These are phyloP conservation scores for Exophiala sp. DNA, from an alignment of 2,329 filamentous ascomycete species.

Conservation along the genomic window DNA sequence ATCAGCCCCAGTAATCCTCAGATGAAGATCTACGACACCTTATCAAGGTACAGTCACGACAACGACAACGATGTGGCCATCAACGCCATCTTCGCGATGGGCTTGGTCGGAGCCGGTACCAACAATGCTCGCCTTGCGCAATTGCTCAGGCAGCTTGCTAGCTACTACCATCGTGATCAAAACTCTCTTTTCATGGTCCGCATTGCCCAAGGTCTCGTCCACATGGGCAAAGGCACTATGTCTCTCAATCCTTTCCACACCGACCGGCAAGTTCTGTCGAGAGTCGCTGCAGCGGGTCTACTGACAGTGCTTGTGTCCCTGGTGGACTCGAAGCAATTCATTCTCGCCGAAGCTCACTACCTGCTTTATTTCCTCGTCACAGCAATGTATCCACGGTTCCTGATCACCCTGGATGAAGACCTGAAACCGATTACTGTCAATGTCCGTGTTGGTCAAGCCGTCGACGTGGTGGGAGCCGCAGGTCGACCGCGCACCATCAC, in stretches of 20 bases:
- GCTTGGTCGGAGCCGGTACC: slow-evolving; percentile 88
- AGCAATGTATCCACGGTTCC: slow-evolving; percentile 93
- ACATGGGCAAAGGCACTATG: slow-evolving; percentile 98
- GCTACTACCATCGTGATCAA: slow-evolving; percentile 95
- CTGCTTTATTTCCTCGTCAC: slow-evolving; percentile 95
- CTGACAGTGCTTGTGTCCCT: slow-evolving; percentile 86
- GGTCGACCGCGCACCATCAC: slow-evolving; percentile 98
- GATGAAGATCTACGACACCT: slow-evolving; percentile 99
- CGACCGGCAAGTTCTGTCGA: slow-evolving; percentile 88
- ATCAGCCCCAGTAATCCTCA: slow-evolving; percentile 97
- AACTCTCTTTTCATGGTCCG: slow-evolving; percentile 98
- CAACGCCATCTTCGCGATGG: slow-evolving; percentile 99
- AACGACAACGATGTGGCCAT: slow-evolving; percentile 97
- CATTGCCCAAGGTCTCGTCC: slow-evolving; percentile 91
- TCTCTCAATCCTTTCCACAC: slow-evolving; percentile 98
- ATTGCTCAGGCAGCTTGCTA: slow-evolving; percentile 85
- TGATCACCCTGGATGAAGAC: slow-evolving; percentile 92
- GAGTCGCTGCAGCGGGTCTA: slow-evolving; percentile 81
- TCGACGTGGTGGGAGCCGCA: slow-evolving; percentile 95
- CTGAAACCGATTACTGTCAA: slow-evolving; percentile 91
- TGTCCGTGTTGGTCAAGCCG: slow-evolving; percentile 93
- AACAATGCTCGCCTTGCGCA: slow-evolving; percentile 97
- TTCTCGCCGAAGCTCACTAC: slow-evolving; percentile 71
- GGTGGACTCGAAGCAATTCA: slow-evolving; percentile 88
- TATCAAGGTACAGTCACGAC: slow-evolving; percentile 96